phyloP scores from a whole-genome alignment of 1,139 yeast species.

The Debaryomycetaceae sp. region DNA sequence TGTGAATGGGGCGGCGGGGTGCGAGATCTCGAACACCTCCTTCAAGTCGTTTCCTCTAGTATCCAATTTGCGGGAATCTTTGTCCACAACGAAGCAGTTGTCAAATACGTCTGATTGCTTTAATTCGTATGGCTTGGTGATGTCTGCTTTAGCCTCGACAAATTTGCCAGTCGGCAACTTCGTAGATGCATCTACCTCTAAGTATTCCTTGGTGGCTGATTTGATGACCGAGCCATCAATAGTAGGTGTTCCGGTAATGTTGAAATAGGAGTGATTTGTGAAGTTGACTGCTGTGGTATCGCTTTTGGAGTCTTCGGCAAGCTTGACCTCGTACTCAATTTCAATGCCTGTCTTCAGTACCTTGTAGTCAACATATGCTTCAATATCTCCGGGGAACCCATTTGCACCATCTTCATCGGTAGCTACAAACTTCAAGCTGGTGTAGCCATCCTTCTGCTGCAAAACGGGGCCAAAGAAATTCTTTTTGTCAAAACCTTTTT shows the following conservation, averaged over 20 bases:
- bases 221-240: constrained; percentile 35
- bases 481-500: constrained; percentile 49
- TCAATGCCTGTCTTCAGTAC: constrained; percentile 28
- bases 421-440: constrained; percentile 36
- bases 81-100: constrained; percentile 48
- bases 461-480: constrained; percentile 52
- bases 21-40: constrained; percentile 43
- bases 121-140: constrained; percentile 23
- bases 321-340: constrained; percentile 47
- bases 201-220: constrained; percentile 22
- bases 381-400: constrained; percentile 56
- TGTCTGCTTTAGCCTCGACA: constrained; percentile 15
- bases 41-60: constrained; percentile 39
- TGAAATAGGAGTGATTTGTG: constrained; percentile 67
- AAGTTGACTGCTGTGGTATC: constrained; percentile 52
- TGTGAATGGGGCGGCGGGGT: constrained; percentile 43
- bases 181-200: constrained; percentile 36
- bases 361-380: constrained; percentile 41
- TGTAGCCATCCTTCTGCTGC: constrained; percentile 24
- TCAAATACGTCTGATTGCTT: constrained; percentile 36
- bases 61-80: constrained; percentile 29
- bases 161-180: constrained; percentile 53
- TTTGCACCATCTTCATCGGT: constrained; percentile 46
- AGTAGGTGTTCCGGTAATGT: constrained; percentile 24
- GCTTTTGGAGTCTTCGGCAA: constrained; percentile 33